These are phyloP conservation scores for Phaffomyces antillensis DNA, from an alignment of 805 yeast species.

Conservation along the genomic window DNA sequence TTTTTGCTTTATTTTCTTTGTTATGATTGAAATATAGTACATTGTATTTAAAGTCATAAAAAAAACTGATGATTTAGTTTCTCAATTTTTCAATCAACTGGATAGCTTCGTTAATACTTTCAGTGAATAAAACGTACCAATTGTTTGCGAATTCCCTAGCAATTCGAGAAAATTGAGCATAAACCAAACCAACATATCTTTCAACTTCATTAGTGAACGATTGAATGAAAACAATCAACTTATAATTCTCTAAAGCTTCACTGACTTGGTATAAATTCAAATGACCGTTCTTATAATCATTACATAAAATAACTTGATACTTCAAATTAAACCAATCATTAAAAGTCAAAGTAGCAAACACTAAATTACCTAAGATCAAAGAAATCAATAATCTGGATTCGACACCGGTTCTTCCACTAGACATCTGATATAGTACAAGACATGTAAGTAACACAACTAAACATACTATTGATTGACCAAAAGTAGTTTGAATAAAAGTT, in stretches of 20 bases:
- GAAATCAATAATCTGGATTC: constrained; percentile 19
- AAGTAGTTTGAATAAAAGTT: constrained; percentile 19
- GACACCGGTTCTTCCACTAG: constrained; percentile 10
- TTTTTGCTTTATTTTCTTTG: too few relatives aligned
- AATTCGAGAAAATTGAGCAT: constrained; percentile 12
- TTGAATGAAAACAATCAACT: constrained; percentile 6
- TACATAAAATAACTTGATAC: constrained; percentile 20
- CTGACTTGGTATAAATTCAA: constrained; percentile 20
- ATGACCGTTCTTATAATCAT: constrained; percentile 23
- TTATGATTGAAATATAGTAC: too few relatives aligned
- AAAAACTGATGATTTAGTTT: neutral
- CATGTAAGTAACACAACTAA: constrained; percentile 12
- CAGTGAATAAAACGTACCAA: too few relatives aligned
- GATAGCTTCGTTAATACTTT: constrained; percentile 1
- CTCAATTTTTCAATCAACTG: constrained; percentile 2
- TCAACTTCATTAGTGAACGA: neutral
- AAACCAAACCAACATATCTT: constrained; percentile 11
- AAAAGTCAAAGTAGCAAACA: constrained; percentile 12
- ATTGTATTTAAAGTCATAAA: neutral
- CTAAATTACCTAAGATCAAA: constrained; percentile 16
- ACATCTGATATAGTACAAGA: constrained; percentile 4
- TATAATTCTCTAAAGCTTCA: constrained; percentile 17
- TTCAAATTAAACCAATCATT: constrained; percentile 21
- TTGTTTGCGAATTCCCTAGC: constrained; percentile 4
- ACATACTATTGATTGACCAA: constrained; percentile 18